Percentiles rank a stretch among this genome's conserved stretches.
Conservation (phyloP, 1,284 basidiomycete species). For the Uromyces viciae-fabae region DNA sequence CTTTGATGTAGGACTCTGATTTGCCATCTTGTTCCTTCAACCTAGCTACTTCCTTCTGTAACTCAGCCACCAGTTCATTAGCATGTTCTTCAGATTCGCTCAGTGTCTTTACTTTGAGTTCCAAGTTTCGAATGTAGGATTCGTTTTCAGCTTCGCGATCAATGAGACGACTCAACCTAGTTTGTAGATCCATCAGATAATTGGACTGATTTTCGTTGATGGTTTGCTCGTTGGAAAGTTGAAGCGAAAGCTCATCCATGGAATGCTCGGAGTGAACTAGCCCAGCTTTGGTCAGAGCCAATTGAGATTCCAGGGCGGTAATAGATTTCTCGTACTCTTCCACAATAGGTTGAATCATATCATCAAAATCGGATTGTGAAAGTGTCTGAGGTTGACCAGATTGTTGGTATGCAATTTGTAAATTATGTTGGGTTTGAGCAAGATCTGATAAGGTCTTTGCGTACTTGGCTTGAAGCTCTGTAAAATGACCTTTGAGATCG, state of each 20-base stretch:
- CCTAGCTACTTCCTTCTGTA: constrained; percentile 74
- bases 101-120: constrained; percentile 77
- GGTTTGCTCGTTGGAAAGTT: constrained; percentile 60
- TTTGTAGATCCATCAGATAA: constrained; percentile 71
- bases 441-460: constrained; percentile 40
- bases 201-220: constrained; percentile 74
- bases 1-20: constrained; percentile 76
- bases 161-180: constrained; percentile 72
- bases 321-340: constrained; percentile 99
- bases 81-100: constrained; percentile 73
- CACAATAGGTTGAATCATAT: constrained; percentile 30
- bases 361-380: constrained; percentile 12
- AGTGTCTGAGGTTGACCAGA: background rate
- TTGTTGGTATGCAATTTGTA: background rate
- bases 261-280: constrained; percentile 83
- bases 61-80: constrained; percentile 70
- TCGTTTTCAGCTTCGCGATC: constrained; percentile 88
- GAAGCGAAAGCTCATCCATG: constrained; percentile 77
- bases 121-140: constrained; percentile 86
- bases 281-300: constrained; percentile 82
- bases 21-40: constrained; percentile 72
- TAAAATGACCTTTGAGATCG: constrained; percentile 35
- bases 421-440: constrained; percentile 21
- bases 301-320: constrained; percentile 86
- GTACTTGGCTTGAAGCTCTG: constrained; percentile 32